Conservation (phyloP, 148 eudicot genomes). For the Silene uniflora region DNA sequence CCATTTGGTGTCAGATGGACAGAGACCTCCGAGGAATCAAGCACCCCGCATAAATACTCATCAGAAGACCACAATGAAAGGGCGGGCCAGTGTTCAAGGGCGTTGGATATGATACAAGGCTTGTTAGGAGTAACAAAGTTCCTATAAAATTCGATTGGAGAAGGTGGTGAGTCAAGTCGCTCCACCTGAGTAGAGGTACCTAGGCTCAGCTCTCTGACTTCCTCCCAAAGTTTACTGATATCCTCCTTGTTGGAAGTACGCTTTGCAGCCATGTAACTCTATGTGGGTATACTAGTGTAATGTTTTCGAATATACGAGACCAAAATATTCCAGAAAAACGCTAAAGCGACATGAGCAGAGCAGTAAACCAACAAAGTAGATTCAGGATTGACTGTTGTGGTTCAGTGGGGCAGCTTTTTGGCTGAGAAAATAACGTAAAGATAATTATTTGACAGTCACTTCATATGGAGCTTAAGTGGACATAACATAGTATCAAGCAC, state of each 20-base stretch:
- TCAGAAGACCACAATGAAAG: conserved; percentile 70
- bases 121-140: conserved; percentile 70
- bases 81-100: conserved; percentile 79
- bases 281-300: neutral
- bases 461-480: neutral
- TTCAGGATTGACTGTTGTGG: neutral
- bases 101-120: conserved; percentile 82
- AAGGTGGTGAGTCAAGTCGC: conserved; percentile 63
- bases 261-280: conserved; percentile 18
- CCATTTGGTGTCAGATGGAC: conserved; percentile 93
- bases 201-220: conserved; percentile 67
- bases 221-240: conserved; percentile 64
- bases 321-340: neutral
- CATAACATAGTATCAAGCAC: neutral
- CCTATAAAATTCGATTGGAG: conserved; percentile 78
- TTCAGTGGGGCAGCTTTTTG: neutral
- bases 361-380: no score
- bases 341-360: neutral
- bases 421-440: neutral
- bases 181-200: conserved; percentile 53
- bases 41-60: conserved; percentile 45
- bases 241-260: conserved; percentile 18
- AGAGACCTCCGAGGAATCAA: conserved; percentile 57
- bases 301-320: neutral
- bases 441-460: neutral